Evolutionary conservation across 345 rosid genomes (phyloP).

Genomic region (Arabis alpina): DNA sequence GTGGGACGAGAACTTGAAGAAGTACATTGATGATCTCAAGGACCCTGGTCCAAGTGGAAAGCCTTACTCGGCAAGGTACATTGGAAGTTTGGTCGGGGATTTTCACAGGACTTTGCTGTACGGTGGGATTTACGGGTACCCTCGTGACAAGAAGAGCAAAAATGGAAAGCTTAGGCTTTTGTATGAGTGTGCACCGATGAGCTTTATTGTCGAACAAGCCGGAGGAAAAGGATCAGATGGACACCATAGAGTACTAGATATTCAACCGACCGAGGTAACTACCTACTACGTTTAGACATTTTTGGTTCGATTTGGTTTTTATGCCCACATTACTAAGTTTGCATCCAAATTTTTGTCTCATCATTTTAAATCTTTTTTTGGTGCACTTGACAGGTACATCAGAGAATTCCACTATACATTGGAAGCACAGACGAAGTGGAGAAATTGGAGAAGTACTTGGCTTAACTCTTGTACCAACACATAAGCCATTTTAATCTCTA

Average conservation of each 20-base stretch:
- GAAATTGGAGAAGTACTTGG: constrained; percentile 89
- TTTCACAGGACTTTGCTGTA: constrained; percentile 85
- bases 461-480: constrained; percentile 50
- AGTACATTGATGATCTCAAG: constrained; percentile 87
- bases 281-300: background rate
- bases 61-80: constrained; percentile 93
- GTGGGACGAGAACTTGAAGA: constrained; percentile 93
- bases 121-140: constrained; percentile 95
- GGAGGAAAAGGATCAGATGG: constrained; percentile 99
- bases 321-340: background rate
- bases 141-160: constrained; percentile 90
- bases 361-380: background rate
- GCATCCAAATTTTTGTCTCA: background rate
- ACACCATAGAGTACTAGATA: constrained; percentile 76
- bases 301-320: background rate
- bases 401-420: constrained; percentile 87
- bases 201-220: constrained; percentile 93
- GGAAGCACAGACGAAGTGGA: constrained; percentile 92
- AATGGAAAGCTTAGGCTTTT: constrained; percentile 91
- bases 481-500: constrained; percentile 18
- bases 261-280: constrained; percentile 75
- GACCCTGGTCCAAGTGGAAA: constrained; percentile 88
- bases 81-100: constrained; percentile 96
- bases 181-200: constrained; percentile 98
- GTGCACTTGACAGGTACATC: constrained; percentile 64